A percentile compares a stretch with the other conserved stretches of the same genome.
phyloP scores from a whole-genome alignment of 257 asterid species.

The Capsicum baccatum region DNA sequence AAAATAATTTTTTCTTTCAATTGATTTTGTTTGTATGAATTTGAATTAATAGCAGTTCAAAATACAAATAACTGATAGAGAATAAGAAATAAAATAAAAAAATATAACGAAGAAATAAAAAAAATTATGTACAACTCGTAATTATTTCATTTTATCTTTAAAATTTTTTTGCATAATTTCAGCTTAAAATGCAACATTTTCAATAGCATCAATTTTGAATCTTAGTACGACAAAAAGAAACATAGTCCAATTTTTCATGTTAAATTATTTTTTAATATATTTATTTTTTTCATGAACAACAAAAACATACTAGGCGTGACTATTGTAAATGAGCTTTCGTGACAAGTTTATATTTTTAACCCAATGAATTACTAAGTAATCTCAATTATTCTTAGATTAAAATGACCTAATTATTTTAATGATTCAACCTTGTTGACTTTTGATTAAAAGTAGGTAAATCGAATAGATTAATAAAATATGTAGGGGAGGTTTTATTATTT shows the following conservation, averaged over 20 bases:
- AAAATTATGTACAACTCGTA: background rate
- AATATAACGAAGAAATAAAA: background rate
- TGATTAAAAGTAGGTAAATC: background rate
- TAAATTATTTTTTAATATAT: background rate
- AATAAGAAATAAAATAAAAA: background rate
- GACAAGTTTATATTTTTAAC: background rate
- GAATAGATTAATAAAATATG: background rate
- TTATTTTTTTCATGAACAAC: too few relatives aligned
- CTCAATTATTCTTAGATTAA: background rate
- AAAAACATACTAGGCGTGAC: too few relatives aligned
- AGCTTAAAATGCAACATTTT: background rate
- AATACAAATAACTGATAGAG: background rate
- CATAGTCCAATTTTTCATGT: background rate
- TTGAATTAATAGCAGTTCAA: background rate
- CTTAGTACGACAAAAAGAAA: background rate
- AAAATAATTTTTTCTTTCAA: too few relatives aligned
- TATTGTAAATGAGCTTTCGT: too few relatives aligned
- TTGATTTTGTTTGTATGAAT: background rate
- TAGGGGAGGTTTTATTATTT: background rate
- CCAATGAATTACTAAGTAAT: background rate
- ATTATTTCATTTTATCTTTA: background rate
- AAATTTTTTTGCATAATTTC: background rate
- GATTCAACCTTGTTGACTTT: constrained; percentile 15
- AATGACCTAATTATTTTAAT: background rate
- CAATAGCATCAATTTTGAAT: background rate